Evolutionary conservation across 306 rosid genomes (phyloP).

Genomic region (Canavalia ensiformis): DNA sequence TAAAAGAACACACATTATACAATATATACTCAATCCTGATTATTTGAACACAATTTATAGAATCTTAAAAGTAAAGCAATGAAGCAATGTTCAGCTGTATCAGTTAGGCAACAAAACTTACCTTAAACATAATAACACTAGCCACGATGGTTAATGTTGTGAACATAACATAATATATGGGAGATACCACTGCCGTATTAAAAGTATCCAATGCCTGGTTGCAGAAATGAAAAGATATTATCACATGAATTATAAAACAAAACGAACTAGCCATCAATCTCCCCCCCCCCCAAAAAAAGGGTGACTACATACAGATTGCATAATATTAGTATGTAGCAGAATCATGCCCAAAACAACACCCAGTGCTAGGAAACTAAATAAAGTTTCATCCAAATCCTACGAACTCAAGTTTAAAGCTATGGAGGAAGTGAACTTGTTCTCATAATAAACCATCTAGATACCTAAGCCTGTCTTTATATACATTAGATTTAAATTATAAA

Average conservation of each 20-base stretch:
- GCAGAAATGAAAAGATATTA: slow-evolving; percentile 40
- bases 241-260: slow-evolving; percentile 27
- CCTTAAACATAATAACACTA: slow-evolving; percentile 99
- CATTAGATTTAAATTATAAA: slow-evolving; percentile 39
- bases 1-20: slow-evolving; percentile 26
- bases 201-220: slow-evolving; percentile 98
- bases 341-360: slow-evolving; percentile 1
- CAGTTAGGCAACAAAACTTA: slow-evolving; percentile 47
- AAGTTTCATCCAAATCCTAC: slow-evolving; percentile 22
- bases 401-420: slow-evolving; percentile 31
- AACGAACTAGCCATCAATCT: slow-evolving; percentile 30
- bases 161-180: slow-evolving; percentile 97
- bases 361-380: slow-evolving; percentile 7
- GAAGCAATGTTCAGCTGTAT: slow-evolving; percentile 3
- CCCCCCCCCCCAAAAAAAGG: neutral
- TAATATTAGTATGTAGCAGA: slow-evolving; percentile 9
- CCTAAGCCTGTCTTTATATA: slow-evolving; percentile 35
- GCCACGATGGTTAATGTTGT: slow-evolving; percentile 98
- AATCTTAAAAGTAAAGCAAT: slow-evolving; percentile 24
- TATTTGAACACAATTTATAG: slow-evolving; percentile 4
- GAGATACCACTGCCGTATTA: slow-evolving; percentile 99
- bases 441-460: slow-evolving; percentile 34
- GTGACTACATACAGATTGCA: neutral
- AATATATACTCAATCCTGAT: slow-evolving; percentile 18
- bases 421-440: slow-evolving; percentile 20